These are phyloP conservation scores for Annulohypoxylon truncatum DNA, from an alignment of 2,329 filamentous ascomycete species.

Conservation along the genomic window DNA sequence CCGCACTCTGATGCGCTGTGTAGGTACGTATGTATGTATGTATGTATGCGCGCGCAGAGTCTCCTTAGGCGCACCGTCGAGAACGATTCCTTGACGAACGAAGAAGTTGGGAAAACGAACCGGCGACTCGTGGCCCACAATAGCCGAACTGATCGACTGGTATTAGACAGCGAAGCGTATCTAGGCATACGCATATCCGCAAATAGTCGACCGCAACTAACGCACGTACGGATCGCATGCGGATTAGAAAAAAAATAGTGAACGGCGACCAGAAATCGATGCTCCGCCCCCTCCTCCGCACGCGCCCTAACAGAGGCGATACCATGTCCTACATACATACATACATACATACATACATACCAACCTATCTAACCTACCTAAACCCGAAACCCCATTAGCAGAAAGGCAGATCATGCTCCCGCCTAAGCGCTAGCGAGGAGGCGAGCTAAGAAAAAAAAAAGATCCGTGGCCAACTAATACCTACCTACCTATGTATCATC, in stretches of 20 bases:
- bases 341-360: not conserved
- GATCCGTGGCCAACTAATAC: no score
- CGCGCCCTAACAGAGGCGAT: not conserved
- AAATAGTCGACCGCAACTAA: not conserved
- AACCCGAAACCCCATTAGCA: not conserved
- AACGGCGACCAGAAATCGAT: constrained; percentile 16
- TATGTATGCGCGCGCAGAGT: no score
- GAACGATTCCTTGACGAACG: no score
- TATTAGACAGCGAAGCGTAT: not conserved
- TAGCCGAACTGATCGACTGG: not conserved
- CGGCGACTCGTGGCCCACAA: not conserved
- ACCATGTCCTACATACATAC: not conserved
- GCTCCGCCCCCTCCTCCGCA: constrained; percentile 2
- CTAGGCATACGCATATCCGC: not conserved
- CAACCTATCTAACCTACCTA: not conserved
- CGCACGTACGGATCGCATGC: constrained; percentile 1
- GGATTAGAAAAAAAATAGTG: not conserved
- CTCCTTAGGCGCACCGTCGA: no score
- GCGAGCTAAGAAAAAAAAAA: not conserved
- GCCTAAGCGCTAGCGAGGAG: constrained; percentile 5
- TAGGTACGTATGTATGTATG: no score
- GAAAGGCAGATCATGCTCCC: not conserved
- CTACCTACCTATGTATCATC: no score
- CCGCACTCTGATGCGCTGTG: no score
- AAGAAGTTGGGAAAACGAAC: not conserved